Base-by-base conservation (phyloP, 805 yeast species). In the Saturnispora hagleri region DNA sequence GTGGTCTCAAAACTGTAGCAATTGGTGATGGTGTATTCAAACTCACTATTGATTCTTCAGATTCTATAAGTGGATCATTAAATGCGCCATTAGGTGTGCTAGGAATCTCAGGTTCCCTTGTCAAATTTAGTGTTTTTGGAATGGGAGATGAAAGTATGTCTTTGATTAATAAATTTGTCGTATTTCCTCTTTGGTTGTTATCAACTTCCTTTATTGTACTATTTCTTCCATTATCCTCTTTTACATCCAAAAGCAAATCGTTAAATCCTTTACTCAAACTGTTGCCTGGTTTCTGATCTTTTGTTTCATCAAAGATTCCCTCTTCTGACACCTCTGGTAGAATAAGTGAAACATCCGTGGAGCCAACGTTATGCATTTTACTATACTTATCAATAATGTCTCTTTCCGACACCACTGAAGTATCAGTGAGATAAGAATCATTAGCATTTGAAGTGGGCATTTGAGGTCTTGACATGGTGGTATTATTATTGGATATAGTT, bases 311-410 rank as follows among this genome's bases (percentile, higher is more conserved):
- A 15, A 27, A 20, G 9, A 31, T 17, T 20, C 12, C 17, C 34
- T 28, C 20, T 12, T 31, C 47, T 6, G 38, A 28, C 13, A 20
- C 47, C 24, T 18, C 38, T 4, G 38, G 13, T 17, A 15, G 15
- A 28, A 28, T n/a, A 4, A 44, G 18, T 28, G 38, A 20, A 17
- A n/a, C n/a, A 24, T 18, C 47, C 15, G 24, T n/a, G 10, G 36
- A 18, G n/a, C 17, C 28, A 8, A 8, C 18, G 15, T 34, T 33
- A 5, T 33, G 44, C 4, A 43, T 42, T 28, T 12, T 43, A 31
- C 47, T 36, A 27, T 49, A 49, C 13, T 18, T 43, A 43, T 49
- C 51, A 28, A 49, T 49, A 22, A 49, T 49, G 9, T 49, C 51
- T 15, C 51, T 31, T 17, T 22, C 51, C 15, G 38, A 24, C 1